Conservation (phyloP, 2,329 filamentous ascomycete species). For the Penicillium sp. region DNA sequence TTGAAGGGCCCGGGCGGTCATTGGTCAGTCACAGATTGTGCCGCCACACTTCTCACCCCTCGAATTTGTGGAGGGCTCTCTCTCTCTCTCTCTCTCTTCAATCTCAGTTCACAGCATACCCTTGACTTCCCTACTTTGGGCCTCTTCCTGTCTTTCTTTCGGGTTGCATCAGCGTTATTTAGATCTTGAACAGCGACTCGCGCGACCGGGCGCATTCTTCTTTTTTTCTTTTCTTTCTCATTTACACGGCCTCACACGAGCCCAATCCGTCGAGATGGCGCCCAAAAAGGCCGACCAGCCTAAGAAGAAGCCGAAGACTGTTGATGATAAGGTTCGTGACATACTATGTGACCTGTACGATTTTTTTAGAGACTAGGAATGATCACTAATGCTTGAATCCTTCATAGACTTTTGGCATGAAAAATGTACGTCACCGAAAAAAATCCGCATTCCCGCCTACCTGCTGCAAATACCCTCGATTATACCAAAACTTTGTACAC, state of each 20-base stretch:
- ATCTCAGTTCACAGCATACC: conserved; percentile 8
- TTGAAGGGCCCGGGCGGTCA: conserved; percentile 14
- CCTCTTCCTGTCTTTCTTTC: conserved; percentile 10
- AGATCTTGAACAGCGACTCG: conserved; percentile 6
- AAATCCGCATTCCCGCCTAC: conserved; percentile 4
- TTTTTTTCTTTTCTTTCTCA: conserved; percentile 17
- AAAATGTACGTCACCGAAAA: conserved; percentile 63
- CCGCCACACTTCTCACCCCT: conserved; percentile 32
- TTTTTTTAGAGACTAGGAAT: background rate
- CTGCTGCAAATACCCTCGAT: background rate
- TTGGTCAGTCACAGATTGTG: conserved; percentile 25
- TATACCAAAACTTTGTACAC: background rate
- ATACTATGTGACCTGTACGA: background rate
- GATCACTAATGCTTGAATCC: conserved; percentile 16
- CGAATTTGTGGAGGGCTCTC: conserved; percentile 34
- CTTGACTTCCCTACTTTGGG: conserved; percentile 7
- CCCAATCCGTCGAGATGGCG: conserved; percentile 44
- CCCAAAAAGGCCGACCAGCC: conserved; percentile 48
- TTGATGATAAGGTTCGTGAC: conserved; percentile 72
- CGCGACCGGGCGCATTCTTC: conserved; percentile 17
- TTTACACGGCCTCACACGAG: conserved; percentile 7
- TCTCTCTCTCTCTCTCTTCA: conserved; percentile 17
- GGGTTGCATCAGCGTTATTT: conserved; percentile 21
- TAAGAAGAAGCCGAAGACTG: conserved; percentile 54
- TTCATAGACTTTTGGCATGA: conserved; percentile 91